Evolutionary conservation across 2,329 filamentous ascomycete species (phyloP).

Genomic region (Fusarium sp.): DNA sequence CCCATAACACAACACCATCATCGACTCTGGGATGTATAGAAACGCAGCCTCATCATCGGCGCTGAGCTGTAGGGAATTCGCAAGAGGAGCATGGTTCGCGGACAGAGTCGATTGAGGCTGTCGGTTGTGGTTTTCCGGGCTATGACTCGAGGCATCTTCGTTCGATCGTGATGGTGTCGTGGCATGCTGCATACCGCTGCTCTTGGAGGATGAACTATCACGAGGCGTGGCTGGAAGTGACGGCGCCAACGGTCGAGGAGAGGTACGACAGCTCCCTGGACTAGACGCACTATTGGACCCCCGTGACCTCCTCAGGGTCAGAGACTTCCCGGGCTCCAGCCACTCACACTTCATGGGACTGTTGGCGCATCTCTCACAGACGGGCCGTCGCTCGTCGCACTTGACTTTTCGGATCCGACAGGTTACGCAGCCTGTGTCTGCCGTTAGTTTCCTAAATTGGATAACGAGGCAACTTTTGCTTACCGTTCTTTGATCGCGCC

Average conservation of each 20-base stretch:
- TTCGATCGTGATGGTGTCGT: not conserved
- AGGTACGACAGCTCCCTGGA: not conserved
- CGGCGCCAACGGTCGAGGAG: not conserved
- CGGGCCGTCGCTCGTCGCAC: constrained; percentile 33
- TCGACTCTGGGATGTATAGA: constrained; percentile 24
- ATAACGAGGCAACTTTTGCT: not conserved
- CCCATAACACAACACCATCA: constrained; percentile 34
- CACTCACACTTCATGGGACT: constrained; percentile 36
- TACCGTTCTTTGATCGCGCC: constrained; percentile 38
- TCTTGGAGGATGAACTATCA: not conserved
- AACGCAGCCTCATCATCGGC: constrained; percentile 27
- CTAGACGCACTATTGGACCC: not conserved
- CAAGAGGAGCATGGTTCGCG: constrained; percentile 19
- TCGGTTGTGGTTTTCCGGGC: not conserved
- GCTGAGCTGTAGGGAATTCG: constrained; percentile 29
- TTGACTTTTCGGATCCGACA: constrained; percentile 41
- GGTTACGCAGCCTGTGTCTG: constrained; percentile 28
- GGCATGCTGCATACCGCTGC: constrained; percentile 7
- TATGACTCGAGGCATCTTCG: not conserved
- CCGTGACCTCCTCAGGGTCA: constrained; percentile 14
- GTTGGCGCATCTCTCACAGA: constrained; percentile 33
- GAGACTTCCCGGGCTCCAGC: constrained; percentile 25
- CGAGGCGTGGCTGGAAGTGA: not conserved
- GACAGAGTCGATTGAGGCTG: constrained; percentile 9
- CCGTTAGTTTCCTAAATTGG: not conserved